Evolutionary conservation across 2,329 filamentous ascomycete species (phyloP), one percentile per base, ranked within the genome.

Genomic region (Lasiodiplodia theobromae): DNA sequence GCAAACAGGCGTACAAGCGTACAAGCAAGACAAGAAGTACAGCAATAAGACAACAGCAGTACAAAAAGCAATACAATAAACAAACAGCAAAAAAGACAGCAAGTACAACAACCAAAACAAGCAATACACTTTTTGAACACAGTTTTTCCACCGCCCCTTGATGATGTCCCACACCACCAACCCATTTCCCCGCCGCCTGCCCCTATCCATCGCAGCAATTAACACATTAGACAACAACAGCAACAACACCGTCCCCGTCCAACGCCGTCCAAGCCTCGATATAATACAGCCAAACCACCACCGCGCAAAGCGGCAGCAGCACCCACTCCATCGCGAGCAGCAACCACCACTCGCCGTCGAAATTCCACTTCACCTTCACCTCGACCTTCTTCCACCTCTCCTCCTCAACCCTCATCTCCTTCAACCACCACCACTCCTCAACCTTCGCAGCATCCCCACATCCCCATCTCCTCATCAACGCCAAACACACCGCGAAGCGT

Each of bases 231-330:
- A 47, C 44, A 21, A 31, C 23, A 11, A 25, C 6, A 14, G 6
- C 25, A n/a, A 56, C 31, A 11, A 21, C 18, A n/a, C 28, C 18
- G 11, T 56, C 53, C 53, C n/a, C 25, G 25, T 25, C 37, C 56
- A 62, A 62, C 57, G 57, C 57, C 57, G 12, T 40, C 57, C 57
- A 62, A 62, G 57, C 16, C 40, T 62, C 40, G 14, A 44, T 62
- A 62, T 62, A 62, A 62, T 62, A 62, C 57, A 62, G 57, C 57
- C 38, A 47, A 7, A 14, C 38, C 23, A 44, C 57, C 18, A 25
- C 57, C 57, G 37, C 38, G 40, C 57, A 49, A 12, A 62, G 40
- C 23, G 34, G 57, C 38, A 62, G 12, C 14, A 49, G 12, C 38
- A 49, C 10, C 57, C 37, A 47, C 40, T 62, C 38, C 1, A 49